Evolutionary conservation across 179 eudicot genomes (phyloP).

Genomic region (Nepenthes alata): DNA sequence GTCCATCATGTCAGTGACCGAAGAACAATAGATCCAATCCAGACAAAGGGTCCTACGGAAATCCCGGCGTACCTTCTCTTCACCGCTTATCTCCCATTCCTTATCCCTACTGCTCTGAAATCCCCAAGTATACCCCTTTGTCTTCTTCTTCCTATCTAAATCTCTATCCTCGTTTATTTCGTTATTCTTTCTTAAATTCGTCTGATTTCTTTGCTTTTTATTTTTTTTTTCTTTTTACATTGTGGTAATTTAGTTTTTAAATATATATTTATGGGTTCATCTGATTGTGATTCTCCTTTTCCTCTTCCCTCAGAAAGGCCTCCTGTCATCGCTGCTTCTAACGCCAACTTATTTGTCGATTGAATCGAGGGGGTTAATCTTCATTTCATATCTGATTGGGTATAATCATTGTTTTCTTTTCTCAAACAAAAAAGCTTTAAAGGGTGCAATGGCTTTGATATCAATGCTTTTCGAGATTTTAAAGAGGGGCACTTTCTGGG

Average conservation of each 20-base stretch:
- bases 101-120: constrained; percentile 13
- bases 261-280: no score
- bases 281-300: no score
- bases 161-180: no score
- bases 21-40: no score
- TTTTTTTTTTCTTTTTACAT: no score
- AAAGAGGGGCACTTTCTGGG: constrained; percentile 24
- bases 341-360: constrained; percentile 13
- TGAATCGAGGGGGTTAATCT: constrained; percentile 20
- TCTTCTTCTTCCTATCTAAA: no score
- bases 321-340: constrained; percentile 15
- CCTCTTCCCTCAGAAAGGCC: no score
- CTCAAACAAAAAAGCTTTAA: background rate
- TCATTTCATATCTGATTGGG: background rate
- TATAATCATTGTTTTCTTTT: background rate
- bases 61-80: constrained; percentile 15
- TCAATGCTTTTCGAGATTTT: constrained; percentile 28
- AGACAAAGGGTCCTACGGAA: constrained; percentile 15
- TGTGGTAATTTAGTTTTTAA: no score
- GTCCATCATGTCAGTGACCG: no score
- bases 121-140: constrained; percentile 5
- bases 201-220: no score
- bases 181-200: no score
- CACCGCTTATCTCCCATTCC: constrained; percentile 23
- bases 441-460: constrained; percentile 23